Base-by-base conservation (phyloP, 768 basidiomycete species). In the Lactarius pseudohatsudake region DNA sequence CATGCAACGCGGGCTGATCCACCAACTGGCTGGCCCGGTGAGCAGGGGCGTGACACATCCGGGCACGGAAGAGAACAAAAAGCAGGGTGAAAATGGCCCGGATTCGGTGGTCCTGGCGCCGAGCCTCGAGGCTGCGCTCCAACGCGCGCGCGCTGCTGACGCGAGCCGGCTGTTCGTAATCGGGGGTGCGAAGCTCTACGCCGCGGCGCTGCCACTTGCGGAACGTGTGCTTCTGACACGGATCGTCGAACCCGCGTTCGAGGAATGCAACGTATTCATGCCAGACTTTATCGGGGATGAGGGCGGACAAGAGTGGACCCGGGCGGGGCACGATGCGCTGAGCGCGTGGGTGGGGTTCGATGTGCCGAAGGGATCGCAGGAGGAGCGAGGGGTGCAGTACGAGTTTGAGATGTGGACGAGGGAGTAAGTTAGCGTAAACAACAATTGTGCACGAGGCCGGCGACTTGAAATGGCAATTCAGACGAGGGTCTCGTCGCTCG, bases 361-460 rank as follows among this genome's bases (percentile, higher is more conserved):
- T 13, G 91, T 96, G 57, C 83, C 89, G 15, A 79, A 81, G 68
- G 94, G 92, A 4, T 77, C 85, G 72, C 88, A 92, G 76, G 85
- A 86, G 75, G 94, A 97, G 77, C 90, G 90, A 62, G 92, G 88
- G 11, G 80, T 93, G 55, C 81, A 83, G 70, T 99, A 96, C 75
- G 91, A 92, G 79, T 97, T 89, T 77, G 92, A 99, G 80, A 94
- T 99, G 94, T 99, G 96, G 96, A 82, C 86, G 59, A 83, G 85
- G 47, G 13, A 16, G 38, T 38, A 26, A 34, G 8, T 34, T 34
- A 34, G 16, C 55, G 47, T 50, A 34, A 26, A 26, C 1, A 50
- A 50, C 22, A 50, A 53, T 50, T 53, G 50, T 2, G 20, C 55
- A 30, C 55, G 32, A 30, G 32, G 55, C 55, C 26, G 11, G 28